A percentile compares a stretch with the other conserved stretches of the same genome.
Conservation (phyloP, 331 rosid genomes). For the Telfairia occidentalis region DNA sequence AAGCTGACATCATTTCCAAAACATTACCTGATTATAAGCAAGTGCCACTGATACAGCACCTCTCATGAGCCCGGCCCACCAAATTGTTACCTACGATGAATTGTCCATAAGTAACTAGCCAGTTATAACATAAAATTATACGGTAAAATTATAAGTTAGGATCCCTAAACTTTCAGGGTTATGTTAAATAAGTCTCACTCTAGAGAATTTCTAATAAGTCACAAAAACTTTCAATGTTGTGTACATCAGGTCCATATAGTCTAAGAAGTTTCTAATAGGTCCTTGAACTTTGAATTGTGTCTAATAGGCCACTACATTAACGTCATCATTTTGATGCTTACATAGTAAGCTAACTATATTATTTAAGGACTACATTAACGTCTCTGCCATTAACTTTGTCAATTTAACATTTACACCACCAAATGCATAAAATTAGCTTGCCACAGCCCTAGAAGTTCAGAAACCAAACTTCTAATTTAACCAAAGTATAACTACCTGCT, state of each 20-base stretch:
- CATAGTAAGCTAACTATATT: no score
- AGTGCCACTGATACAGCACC: slow-evolving; percentile 74
- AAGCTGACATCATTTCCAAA: not conserved
- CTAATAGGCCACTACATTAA: no score
- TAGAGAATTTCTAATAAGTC: not conserved
- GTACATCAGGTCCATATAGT: not conserved
- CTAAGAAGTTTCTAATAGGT: not conserved
- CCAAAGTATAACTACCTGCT: slow-evolving; percentile 38
- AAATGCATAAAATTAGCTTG: not conserved
- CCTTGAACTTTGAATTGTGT: not conserved
- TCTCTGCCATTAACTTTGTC: no score
- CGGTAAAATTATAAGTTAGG: not conserved
- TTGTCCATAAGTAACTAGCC: not conserved
- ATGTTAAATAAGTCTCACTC: not conserved
- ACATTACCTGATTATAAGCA: slow-evolving; percentile 51
- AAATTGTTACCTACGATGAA: slow-evolving; percentile 43
- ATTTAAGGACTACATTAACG: no score
- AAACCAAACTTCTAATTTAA: not conserved
- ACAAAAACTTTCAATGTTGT: not conserved
- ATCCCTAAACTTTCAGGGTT: not conserved
- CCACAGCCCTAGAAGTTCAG: not conserved
- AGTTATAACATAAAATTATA: not conserved
- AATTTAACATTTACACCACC: no score
- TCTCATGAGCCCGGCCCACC: slow-evolving; percentile 79
- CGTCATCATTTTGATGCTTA: no score